These are phyloP conservation scores for Eucalyptus caleyi DNA, from an alignment of 345 rosid genomes.

Conservation along the genomic window DNA sequence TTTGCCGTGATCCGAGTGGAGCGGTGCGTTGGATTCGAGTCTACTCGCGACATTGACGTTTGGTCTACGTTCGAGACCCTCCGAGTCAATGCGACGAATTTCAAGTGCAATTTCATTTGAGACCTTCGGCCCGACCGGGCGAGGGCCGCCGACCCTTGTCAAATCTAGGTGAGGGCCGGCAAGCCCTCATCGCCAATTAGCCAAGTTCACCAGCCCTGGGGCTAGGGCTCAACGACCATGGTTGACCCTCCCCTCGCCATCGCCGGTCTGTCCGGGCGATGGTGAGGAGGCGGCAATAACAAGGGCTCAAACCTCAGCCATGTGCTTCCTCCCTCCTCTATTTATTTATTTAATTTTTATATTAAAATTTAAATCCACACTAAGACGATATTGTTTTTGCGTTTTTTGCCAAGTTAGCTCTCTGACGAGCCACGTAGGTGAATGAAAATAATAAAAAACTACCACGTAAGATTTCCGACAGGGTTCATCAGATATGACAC, in stretches of 20 bases:
- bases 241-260: too few species aligned
- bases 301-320: fast-evolving
- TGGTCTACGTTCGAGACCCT: not conserved
- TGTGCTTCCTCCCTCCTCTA: fast-evolving
- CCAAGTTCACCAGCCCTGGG: fast-evolving
- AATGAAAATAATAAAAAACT: too few species aligned
- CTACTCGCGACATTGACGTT: not conserved
- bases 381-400: fast-evolving
- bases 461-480: fast-evolving
- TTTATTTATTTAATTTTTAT: too few species aligned
- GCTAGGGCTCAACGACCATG: fast-evolving
- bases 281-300: fast-evolving
- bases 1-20: not conserved
- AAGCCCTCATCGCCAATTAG: fast-evolving
- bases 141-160: fast-evolving
- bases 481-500: fast-evolving
- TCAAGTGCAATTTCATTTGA: too few species aligned
- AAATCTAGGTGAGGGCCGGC: too few species aligned
- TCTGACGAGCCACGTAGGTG: fast-evolving
- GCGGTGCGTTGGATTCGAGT: not conserved
- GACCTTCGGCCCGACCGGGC: too few species aligned
- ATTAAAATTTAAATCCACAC: fast-evolving
- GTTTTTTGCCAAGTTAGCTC: fast-evolving
- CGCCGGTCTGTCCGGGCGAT: fast-evolving
- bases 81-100: too few species aligned